phyloP scores from a whole-genome alignment of 1,284 basidiomycete species.

The Fomitopsis betulina region DNA sequence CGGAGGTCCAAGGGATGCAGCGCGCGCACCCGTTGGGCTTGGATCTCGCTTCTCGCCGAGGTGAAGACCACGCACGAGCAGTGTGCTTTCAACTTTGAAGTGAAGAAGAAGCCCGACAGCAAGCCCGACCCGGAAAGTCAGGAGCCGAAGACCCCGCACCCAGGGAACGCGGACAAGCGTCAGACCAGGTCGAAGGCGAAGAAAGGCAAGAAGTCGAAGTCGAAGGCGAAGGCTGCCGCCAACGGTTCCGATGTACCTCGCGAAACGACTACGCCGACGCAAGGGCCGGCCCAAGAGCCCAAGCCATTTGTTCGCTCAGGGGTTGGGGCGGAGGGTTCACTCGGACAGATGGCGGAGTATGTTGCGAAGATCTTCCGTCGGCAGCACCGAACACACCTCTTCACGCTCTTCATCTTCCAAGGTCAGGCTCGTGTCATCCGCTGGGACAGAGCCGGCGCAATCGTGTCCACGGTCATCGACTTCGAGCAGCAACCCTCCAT shows the following conservation, averaged over 20 bases:
- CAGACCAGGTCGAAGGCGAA: too few species aligned
- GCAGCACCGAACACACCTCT: conserved; percentile 11
- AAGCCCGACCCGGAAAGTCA: too few species aligned
- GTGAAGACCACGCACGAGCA: background rate
- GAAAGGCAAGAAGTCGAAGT: too few species aligned
- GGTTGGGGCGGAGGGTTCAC: background rate
- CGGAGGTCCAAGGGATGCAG: background rate
- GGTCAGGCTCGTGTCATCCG: conserved; percentile 11
- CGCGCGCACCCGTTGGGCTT: background rate
- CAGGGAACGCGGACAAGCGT: too few species aligned
- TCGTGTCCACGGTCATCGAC: conserved; percentile 11
- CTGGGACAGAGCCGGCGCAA: conserved; percentile 14
- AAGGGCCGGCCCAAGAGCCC: too few species aligned
- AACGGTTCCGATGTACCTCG: too few species aligned
- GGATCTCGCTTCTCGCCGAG: background rate
- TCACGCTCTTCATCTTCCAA: conserved; percentile 12
- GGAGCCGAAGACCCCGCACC: too few species aligned
- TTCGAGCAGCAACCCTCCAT: conserved; percentile 4
- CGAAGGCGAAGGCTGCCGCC: too few species aligned
- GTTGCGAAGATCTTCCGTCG: background rate
- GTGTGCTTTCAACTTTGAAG: background rate
- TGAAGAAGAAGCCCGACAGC: background rate
- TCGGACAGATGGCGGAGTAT: background rate
- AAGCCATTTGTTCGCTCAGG: background rate
- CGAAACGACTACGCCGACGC: too few species aligned